Base-by-base conservation (phyloP, 169 alveolate genomes). In the Plasmodium sp. region DNA sequence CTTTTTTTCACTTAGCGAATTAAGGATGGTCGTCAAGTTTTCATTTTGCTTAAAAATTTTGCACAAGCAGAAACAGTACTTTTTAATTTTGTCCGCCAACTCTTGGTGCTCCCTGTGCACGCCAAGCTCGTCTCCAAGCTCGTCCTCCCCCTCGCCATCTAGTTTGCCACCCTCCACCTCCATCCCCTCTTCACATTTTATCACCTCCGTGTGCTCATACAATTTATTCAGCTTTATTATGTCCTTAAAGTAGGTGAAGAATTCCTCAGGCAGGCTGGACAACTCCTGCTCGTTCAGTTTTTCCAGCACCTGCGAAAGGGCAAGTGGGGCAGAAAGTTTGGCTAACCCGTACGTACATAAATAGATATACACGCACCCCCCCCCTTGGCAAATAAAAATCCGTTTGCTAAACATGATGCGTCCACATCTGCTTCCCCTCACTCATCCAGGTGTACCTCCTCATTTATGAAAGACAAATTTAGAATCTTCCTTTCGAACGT, bases 161-260 rank as follows among this genome's bases (percentile, higher is more conserved):
- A 6, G 18, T 14, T 45, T 81, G 14, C 39, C 22, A 58, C 5
- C 27, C 9, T 62, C n/a, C 58, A 48, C 73, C 22, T 86, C 85
- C 18, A 5, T 36, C 0, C 48, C 54, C 27, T 16, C 77, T 33
- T 74, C 43, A 48, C 41, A 45, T 45, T 56, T 88, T 79, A 41
- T 10, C 51, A 88, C 34, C 31, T 79, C 75, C 33, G 62, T 88
- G 7, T 88, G 94, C 27, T 88, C 94, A 88, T 88, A 88, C 41
- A 88, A 88, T 80, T 88, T 88, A 51, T 88, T 88, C 48, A 88
- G 41, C 73, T 88, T 79, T 80, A 88, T 77, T 79, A 88, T 77
- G 72, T 88, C 88, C 54, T 88, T 88, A 75, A 88, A 88, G 33
- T 77, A 80, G 5, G 39, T 12, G 14, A 88, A 58, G 81, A 88